Conservation (phyloP, 2,329 filamentous ascomycete species). For the Fusarium anguioides region DNA sequence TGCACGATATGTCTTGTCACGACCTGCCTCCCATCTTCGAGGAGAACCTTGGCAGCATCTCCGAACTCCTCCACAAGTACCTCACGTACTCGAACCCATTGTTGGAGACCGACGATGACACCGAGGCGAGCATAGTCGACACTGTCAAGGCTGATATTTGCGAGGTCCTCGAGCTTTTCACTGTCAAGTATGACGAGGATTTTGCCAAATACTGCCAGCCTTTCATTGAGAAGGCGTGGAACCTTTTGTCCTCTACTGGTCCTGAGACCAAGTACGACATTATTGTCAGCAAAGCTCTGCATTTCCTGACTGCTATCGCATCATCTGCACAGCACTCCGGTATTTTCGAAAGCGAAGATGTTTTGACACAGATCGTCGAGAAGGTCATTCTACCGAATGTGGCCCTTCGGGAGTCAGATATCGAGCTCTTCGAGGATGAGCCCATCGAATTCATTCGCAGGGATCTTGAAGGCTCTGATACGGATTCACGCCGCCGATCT, state of each 20-base stretch:
- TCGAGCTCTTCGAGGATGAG: constrained; percentile 97
- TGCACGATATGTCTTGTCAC: constrained; percentile 97
- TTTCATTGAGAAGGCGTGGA: constrained; percentile 93
- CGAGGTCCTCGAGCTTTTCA: constrained; percentile 88
- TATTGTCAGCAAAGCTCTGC: constrained; percentile 91
- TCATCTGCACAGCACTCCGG: constrained; percentile 80
- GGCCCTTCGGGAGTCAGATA: constrained; percentile 88
- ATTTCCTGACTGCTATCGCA: constrained; percentile 92
- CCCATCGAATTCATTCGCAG: constrained; percentile 97
- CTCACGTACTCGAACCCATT: constrained; percentile 88
- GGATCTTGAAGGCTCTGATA: constrained; percentile 95
- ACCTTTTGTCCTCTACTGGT: constrained; percentile 85
- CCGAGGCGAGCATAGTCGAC: constrained; percentile 85
- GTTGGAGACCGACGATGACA: constrained; percentile 87
- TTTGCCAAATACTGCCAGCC: constrained; percentile 83
- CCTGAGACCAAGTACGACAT: constrained; percentile 93
- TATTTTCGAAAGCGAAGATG: constrained; percentile 84
- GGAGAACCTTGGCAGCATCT: constrained; percentile 82
- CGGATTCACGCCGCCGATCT: constrained; percentile 89
- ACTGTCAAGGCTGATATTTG: constrained; percentile 94
- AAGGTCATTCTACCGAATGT: constrained; percentile 97
- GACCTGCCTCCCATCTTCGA: constrained; percentile 96
- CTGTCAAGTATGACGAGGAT: constrained; percentile 94
- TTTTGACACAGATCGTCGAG: constrained; percentile 88
- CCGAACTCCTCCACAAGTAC: constrained; percentile 89